phyloP scores from a whole-genome alignment of 1,284 basidiomycete genomes.

The Entoloma clypeatum region DNA sequence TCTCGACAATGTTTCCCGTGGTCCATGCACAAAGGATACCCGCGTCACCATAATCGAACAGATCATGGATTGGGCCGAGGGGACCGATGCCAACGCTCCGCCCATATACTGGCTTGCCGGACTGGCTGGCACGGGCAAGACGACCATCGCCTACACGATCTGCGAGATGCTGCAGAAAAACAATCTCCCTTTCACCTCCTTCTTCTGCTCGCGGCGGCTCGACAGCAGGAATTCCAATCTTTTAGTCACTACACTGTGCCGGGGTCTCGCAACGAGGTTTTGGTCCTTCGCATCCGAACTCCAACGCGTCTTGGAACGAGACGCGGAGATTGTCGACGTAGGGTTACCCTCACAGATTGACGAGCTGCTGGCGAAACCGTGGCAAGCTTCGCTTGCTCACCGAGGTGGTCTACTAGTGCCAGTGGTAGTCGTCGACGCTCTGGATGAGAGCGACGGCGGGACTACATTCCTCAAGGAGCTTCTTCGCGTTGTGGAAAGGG shows the following conservation, averaged over 20 bases:
- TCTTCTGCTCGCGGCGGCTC: conserved; percentile 13
- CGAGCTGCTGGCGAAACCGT: conserved; percentile 9
- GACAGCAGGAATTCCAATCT: too few relatives aligned
- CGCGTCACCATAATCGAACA: conserved; percentile 7
- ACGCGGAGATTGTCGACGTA: conserved; percentile 1
- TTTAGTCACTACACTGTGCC: conserved; percentile 11
- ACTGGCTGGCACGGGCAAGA: too few relatives aligned
- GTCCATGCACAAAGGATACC: too few relatives aligned
- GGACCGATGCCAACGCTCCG: conserved; percentile 5
- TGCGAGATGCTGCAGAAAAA: conserved; percentile 4
- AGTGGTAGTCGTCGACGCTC: too few relatives aligned
- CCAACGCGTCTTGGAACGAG: conserved; percentile 3
- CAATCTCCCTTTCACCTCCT: conserved; percentile 7
- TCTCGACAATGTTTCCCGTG: too few relatives aligned
- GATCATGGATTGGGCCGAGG: conserved; percentile 11
- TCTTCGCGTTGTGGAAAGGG: not conserved
- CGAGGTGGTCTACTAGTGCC: too few relatives aligned
- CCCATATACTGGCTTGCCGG: conserved; percentile 12
- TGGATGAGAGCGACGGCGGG: too few relatives aligned
- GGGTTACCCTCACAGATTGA: conserved; percentile 1
- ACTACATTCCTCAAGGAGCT: conserved; percentile 9
- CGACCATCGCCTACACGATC: too few relatives aligned
- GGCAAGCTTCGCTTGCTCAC: too few relatives aligned
- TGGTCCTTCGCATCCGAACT: conserved; percentile 4
- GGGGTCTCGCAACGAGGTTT: conserved; percentile 7